Evolutionary conservation across 2,329 filamentous ascomycete species (phyloP).

Genomic region (Dactylella cylindrospora): DNA sequence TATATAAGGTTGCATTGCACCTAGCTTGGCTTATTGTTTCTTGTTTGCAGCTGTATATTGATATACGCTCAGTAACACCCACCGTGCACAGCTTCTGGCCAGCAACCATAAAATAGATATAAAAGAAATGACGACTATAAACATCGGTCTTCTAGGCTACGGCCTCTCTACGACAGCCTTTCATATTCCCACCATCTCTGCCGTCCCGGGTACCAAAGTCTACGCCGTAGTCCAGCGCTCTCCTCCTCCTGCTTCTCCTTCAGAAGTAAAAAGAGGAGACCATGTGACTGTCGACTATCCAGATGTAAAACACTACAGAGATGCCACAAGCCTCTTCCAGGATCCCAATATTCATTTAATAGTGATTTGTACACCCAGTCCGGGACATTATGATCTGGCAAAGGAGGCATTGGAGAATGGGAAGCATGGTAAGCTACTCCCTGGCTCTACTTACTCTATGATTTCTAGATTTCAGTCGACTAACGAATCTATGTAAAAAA

Average conservation of each 20-base stretch:
- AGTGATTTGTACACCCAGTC: slow-evolving; percentile 51
- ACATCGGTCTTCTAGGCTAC: slow-evolving; percentile 58
- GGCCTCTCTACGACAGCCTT: slow-evolving; percentile 57
- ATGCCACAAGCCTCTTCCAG: slow-evolving; percentile 51
- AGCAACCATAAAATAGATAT: no score
- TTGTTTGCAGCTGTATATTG: no score
- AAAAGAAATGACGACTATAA: slow-evolving; percentile 51
- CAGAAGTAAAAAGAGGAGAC: slow-evolving; percentile 20
- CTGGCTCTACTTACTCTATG: not conserved
- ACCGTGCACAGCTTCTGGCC: no score
- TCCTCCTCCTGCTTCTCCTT: slow-evolving; percentile 11
- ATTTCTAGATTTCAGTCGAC: not conserved
- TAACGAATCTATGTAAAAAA: not conserved
- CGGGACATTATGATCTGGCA: slow-evolving; percentile 50
- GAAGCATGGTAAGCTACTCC: slow-evolving; percentile 52
- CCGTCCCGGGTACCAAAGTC: slow-evolving; percentile 56
- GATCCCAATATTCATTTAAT: slow-evolving; percentile 51
- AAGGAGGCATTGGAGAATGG: slow-evolving; percentile 51
- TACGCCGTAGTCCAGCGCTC: slow-evolving; percentile 57
- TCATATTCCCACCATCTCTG: slow-evolving; percentile 58
- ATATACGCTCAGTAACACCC: no score
- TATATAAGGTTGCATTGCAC: no score
- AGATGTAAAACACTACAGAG: slow-evolving; percentile 51
- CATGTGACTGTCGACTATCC: slow-evolving; percentile 59
- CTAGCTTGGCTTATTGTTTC: no score